Base-by-base conservation (phyloP, 139 green algal genomes). In the Desmodesmus armatus region DNA sequence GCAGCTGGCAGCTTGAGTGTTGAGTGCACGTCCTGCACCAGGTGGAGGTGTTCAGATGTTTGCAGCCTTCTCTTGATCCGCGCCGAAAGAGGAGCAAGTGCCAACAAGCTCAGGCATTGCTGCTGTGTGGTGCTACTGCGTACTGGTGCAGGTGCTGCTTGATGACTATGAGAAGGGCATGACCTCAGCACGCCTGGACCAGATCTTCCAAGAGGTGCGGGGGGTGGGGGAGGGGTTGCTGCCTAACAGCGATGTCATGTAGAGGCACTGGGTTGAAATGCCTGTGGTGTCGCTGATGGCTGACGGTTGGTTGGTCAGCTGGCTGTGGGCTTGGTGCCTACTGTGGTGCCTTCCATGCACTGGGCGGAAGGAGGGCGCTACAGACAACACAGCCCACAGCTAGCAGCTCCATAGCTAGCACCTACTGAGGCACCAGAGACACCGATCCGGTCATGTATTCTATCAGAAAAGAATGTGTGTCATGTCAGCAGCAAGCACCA, bases 81-180 rank as follows among this genome's bases (percentile, higher is more conserved):
- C n/a, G n/a, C n/a, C n/a, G n/a, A n/a, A n/a, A 21, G 17, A 37
- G 55, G 55, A 25, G 25, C 55, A 66, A 25, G 25, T 66, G 23
- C 55, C 21, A n/a, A n/a, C n/a, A n/a, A n/a, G n/a, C n/a, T n/a
- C n/a, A 23, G 21, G 27, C 25, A 85, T 62, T 84, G n/a, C n/a
- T n/a, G n/a, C n/a, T n/a, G n/a, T n/a, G n/a, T n/a, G n/a, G n/a
- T n/a, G n/a, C n/a, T n/a, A n/a, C n/a, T n/a, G n/a, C n/a, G n/a
- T n/a, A n/a, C n/a, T n/a, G n/a, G n/a, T n/a, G n/a, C n/a, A n/a
- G n/a, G n/a, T 96, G 37, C 85, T 95, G 65, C 90, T 98, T 66
- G 95, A 98, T 69, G 91, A 98, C n/a, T 99, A 95, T 53, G 95
- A 98, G 90, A 95, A 94, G 87, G 94, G 95, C 6, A 93, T 97